Percentiles rank a stretch among this genome's conserved stretches.
Conservation (phyloP, 306 rosid genomes). For the Pyrus betulifolia region DNA sequence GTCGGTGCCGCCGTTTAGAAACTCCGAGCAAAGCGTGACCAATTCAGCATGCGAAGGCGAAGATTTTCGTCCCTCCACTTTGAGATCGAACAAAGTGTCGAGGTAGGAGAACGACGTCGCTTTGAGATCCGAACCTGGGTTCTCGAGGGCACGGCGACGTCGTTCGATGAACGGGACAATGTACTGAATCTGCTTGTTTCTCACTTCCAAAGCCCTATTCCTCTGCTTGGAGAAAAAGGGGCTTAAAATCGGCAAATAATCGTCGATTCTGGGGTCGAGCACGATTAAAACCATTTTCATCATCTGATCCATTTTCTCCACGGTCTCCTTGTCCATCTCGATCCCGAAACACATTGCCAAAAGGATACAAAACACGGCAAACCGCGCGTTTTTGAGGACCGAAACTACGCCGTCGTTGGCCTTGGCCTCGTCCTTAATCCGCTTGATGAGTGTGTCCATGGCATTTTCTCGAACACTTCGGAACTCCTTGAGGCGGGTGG, state of each 20-base stretch:
- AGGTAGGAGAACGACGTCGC: slow-evolving; percentile 86
- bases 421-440: slow-evolving; percentile 55
- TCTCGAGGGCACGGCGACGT: slow-evolving; percentile 48
- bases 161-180: slow-evolving; percentile 52
- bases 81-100: slow-evolving; percentile 73
- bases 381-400: slow-evolving; percentile 68
- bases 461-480: slow-evolving; percentile 51
- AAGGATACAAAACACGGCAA: slow-evolving; percentile 72
- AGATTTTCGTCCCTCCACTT: slow-evolving; percentile 48
- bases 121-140: slow-evolving; percentile 54
- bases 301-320: slow-evolving; percentile 60
- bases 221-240: slow-evolving; percentile 79
- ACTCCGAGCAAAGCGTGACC: slow-evolving; percentile 73
- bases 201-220: slow-evolving; percentile 49
- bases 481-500: slow-evolving; percentile 62
- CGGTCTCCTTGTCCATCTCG: slow-evolving; percentile 66
- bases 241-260: slow-evolving; percentile 68
- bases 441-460: slow-evolving; percentile 52
- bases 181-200: slow-evolving; percentile 55
- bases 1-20: slow-evolving; percentile 90
- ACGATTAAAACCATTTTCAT: slow-evolving; percentile 60
- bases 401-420: slow-evolving; percentile 45
- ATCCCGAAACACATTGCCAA: slow-evolving; percentile 82
- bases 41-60: slow-evolving; percentile 48
- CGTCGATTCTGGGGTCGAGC: slow-evolving; percentile 77